Conservation (phyloP, 805 yeast genomes). For the Ascoidea asiatica region DNA sequence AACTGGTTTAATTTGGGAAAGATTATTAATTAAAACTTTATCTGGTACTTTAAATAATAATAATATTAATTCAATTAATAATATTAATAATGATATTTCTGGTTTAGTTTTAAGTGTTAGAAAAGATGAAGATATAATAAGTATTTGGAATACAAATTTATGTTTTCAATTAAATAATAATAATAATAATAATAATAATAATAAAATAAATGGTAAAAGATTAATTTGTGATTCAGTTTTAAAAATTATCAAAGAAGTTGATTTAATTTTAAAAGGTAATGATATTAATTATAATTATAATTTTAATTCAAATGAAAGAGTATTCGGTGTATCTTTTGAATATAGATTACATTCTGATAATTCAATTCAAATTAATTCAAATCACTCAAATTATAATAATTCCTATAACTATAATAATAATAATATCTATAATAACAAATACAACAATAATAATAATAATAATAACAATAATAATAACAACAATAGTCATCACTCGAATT, state of each 20-base stretch:
- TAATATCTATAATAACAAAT: slow-evolving; percentile 3
- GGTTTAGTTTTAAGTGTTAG: slow-evolving; percentile 50
- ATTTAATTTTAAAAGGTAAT: slow-evolving; percentile 24
- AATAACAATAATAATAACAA: slow-evolving; percentile 3
- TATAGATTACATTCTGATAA: slow-evolving; percentile 31
- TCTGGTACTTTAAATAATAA: slow-evolving; percentile 36
- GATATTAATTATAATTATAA: slow-evolving; percentile 21
- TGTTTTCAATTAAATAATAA: slow-evolving; percentile 14
- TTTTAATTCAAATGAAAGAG: slow-evolving; percentile 25
- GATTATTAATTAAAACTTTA: slow-evolving; percentile 35
- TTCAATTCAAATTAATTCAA: no score
- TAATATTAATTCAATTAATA: no score
- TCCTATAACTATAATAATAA: no score
- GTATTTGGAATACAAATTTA: slow-evolving; percentile 47
- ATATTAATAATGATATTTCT: slow-evolving; percentile 34
- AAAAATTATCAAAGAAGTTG: slow-evolving; percentile 33
- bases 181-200: background rate
- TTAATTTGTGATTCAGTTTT: slow-evolving; percentile 32
- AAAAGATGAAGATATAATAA: slow-evolving; percentile 42
- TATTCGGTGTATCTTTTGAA: slow-evolving; percentile 31
- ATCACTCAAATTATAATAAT: no score
- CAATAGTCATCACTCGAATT: background rate
- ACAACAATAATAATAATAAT: slow-evolving; percentile 1
- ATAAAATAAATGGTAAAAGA: slow-evolving; percentile 26
- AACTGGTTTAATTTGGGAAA: slow-evolving; percentile 37